Conservation (phyloP, 139 green algal species). For the Medakamo hakoo region DNA sequence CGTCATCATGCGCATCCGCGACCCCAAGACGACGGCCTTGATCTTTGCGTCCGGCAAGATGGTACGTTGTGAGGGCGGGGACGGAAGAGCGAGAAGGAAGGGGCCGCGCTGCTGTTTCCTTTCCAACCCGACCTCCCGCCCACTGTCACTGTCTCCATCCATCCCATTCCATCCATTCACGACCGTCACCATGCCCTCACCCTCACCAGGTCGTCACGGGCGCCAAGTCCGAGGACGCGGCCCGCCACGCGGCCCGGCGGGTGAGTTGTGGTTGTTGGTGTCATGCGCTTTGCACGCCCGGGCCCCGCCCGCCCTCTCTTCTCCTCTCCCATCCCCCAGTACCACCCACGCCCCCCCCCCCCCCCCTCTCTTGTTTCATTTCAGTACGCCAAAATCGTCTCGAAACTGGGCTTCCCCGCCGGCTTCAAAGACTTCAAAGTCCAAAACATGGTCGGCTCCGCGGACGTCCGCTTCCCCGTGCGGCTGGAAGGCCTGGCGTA, state of each 20-base stretch:
- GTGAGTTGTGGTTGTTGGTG: conserved; percentile 4
- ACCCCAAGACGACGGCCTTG: conserved; percentile 96
- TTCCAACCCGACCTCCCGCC: too few species aligned
- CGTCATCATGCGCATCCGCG: conserved; percentile 96
- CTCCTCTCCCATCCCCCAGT: too few species aligned
- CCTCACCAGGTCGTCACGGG: conserved; percentile 56
- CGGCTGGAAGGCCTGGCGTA: conserved; percentile 80
- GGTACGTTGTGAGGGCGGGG: too few species aligned
- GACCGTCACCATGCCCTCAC: neutral
- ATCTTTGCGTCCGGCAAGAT: conserved; percentile 97
- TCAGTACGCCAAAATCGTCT: conserved; percentile 90
- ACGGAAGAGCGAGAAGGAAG: too few species aligned
- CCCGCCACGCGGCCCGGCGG: conserved; percentile 47
- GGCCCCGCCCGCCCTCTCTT: too few species aligned
- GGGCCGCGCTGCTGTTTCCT: too few species aligned
- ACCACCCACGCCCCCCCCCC: too few species aligned
- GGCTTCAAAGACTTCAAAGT: conserved; percentile 97
- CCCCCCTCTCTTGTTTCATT: too few species aligned
- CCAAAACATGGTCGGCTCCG: conserved; percentile 98
- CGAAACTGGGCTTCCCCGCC: conserved; percentile 70
- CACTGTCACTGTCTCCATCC: too few species aligned
- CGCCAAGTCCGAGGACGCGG: conserved; percentile 71
- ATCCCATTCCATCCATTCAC: too few species aligned
- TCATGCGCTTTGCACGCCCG: too few species aligned
- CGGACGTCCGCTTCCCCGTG: conserved; percentile 96